phyloP scores from a whole-genome alignment of 495 filamentous ascomycete species.

The Podospora sp. region DNA sequence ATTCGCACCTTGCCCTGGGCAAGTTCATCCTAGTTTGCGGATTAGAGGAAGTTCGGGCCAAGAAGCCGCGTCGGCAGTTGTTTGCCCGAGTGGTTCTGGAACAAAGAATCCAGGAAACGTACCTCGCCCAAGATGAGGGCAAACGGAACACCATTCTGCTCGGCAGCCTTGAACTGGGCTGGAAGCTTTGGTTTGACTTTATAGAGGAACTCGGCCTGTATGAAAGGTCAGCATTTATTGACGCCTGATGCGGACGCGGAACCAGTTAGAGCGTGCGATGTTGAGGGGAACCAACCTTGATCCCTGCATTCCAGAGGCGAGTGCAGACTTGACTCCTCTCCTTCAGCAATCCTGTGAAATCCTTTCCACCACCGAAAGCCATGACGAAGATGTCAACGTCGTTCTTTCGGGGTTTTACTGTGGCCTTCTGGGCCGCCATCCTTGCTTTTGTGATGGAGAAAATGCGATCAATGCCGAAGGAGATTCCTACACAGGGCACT shows the following conservation, averaged over 20 bases:
- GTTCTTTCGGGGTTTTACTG: constrained; percentile 41
- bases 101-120: background rate
- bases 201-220: constrained; percentile 69
- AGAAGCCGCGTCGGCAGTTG: background rate
- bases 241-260: background rate
- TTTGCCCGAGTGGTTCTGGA: background rate
- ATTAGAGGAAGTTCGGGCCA: background rate
- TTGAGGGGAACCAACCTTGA: constrained; percentile 36
- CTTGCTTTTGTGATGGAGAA: constrained; percentile 85
- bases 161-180: constrained; percentile 80
- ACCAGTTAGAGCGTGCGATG: background rate
- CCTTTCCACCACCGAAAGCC: constrained; percentile 83
- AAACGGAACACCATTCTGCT: constrained; percentile 64
- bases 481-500: constrained; percentile 92
- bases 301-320: constrained; percentile 72
- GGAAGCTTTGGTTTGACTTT: constrained; percentile 80
- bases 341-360: constrained; percentile 48
- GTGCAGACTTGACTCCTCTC: constrained; percentile 20
- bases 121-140: constrained; percentile 76
- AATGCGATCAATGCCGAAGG: constrained; percentile 93
- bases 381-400: constrained; percentile 90
- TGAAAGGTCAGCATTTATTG: constrained; percentile 10
- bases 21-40: constrained; percentile 61
- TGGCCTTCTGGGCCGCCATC: constrained; percentile 60
- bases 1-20: constrained; percentile 74